Base-by-base conservation (phyloP, 257 asterid genomes). In the Solanum medicagineum region DNA sequence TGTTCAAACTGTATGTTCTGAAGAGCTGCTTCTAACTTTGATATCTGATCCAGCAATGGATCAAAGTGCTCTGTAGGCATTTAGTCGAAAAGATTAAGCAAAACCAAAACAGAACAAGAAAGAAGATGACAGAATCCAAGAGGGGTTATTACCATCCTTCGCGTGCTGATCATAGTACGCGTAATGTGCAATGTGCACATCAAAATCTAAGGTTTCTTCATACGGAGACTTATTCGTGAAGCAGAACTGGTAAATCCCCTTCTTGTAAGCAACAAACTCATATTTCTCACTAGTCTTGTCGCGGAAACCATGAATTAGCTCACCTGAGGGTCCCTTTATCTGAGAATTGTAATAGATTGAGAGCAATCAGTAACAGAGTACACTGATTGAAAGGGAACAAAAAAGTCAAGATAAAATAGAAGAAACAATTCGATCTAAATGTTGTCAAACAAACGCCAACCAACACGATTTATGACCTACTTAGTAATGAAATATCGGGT, bases 1-100 rank as follows among this genome's bases (percentile, higher is more conserved):
- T 96, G 99, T 91, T 96, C 98, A 83, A 93, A 96, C 88, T 96
- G 98, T 87, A 96, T 91, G 85, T 93, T 93, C 90, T 93, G 94
- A 68, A 94, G 88, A 88, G 98, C 98, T 91, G 92, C 98, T 90
- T 94, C 98, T 66, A 94, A 92, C 91, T 94, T 96, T 40, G 97
- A 93, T 71, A 94, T 91, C 83, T 94, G 97, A 89, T 96, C 99
- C 87, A 93, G 90, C 80, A 94, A 93, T 42, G 99, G 99, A 73
- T 94, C 92, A 91, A 94, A 92, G 87, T 94, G 99, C 90, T 96
- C 99, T 94, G 94, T 87, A 73, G 47, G 22, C 84, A 32, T 83
- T 88, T 29, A 51, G 36, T 42, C 85, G 85, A 86, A 32, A 86
- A 13, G 14, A 32, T 69, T 26, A 15, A 10, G 49, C 54, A 59